Evolutionary conservation across 2,329 filamentous ascomycete species (phyloP), one percentile per base, ranked within the genome.

Genomic region (Lasiodiplodia gonubiensis): DNA sequence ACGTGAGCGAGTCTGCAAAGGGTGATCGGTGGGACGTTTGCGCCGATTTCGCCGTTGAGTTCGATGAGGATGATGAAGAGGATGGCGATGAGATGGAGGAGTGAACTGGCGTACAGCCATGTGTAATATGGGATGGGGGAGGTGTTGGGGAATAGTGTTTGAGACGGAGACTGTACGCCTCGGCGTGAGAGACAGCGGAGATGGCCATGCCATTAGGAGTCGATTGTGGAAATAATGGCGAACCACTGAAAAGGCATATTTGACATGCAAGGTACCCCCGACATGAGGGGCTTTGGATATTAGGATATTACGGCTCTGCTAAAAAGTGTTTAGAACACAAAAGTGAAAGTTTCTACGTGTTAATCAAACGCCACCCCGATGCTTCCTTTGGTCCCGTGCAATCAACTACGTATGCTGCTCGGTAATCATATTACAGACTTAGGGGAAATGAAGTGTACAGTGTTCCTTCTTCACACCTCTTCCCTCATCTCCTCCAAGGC

Each of bases 11-110:
- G 68, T 87, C 86, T 61, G 95, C 95, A 8, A 88, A 88, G 75
- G 95, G 95, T 0, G 95, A 98, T 80, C 86, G 95, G 52, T 98
- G 94, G 93, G 95, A 99, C 80, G 85, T 98, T 60, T 90, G 88
- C 55, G 95, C 89, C 0, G 88, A 89, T 39, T 92, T 92, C 77
- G 92, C 90, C 27, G 90, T 97, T 16, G 84, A 85, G 63, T 85
- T 85, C 70, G 84, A 82, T 16, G 86, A 85, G 14, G 83, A 83
- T 49, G 85, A 76, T 11, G 74, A 76, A 10, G 52, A 46, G 30
- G 59, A 54, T 7, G 37, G 25, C 7, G 57, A 48, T 61, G 57
- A 52, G 21, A 61, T 61, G 54, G 42, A 52, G 33, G 65, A 52
- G 55, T 57, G 8, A 33, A 53, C 25, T 30, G 25, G 27, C 27